Evolutionary conservation across 129 eudicot species (phyloP).

Genomic region (Flaveria brownii): DNA sequence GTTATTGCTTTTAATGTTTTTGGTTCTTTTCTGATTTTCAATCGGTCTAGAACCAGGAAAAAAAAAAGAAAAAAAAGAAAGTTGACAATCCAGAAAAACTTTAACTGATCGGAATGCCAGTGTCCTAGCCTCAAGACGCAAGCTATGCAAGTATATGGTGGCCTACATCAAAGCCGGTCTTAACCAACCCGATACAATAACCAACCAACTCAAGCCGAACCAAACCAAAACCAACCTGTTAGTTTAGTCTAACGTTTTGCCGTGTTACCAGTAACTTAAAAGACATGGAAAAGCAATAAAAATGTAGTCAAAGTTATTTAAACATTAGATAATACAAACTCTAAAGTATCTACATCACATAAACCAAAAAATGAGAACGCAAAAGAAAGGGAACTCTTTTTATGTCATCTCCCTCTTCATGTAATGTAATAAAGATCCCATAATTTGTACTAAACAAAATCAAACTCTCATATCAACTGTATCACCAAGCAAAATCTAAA

Average conservation of each 20-base stretch:
- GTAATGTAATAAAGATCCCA: slow-evolving; percentile 12
- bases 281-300: background rate
- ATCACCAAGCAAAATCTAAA: slow-evolving; percentile 30
- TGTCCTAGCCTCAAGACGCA: too few species aligned
- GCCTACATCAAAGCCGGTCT: too few species aligned
- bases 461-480: slow-evolving; percentile 15
- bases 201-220: background rate
- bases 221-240: background rate
- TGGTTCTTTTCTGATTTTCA: too few species aligned
- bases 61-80: too few species aligned
- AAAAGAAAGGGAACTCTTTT: slow-evolving; percentile 18
- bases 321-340: slow-evolving; percentile 17
- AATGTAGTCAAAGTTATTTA: slow-evolving; percentile 6
- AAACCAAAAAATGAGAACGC: slow-evolving; percentile 2
- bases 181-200: background rate
- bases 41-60: too few species aligned
- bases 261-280: too few species aligned
- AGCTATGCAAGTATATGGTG: too few species aligned
- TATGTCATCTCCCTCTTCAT: slow-evolving; percentile 19
- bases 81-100: too few species aligned
- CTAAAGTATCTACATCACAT: slow-evolving; percentile 15
- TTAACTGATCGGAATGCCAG: too few species aligned
- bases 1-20: too few species aligned
- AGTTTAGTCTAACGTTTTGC: too few species aligned
- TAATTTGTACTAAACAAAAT: slow-evolving; percentile 13